Percentiles rank a stretch among this genome's conserved stretches.
phyloP scores from a whole-genome alignment of 345 rosid genomes.

The Abelmoschus esculentus region DNA sequence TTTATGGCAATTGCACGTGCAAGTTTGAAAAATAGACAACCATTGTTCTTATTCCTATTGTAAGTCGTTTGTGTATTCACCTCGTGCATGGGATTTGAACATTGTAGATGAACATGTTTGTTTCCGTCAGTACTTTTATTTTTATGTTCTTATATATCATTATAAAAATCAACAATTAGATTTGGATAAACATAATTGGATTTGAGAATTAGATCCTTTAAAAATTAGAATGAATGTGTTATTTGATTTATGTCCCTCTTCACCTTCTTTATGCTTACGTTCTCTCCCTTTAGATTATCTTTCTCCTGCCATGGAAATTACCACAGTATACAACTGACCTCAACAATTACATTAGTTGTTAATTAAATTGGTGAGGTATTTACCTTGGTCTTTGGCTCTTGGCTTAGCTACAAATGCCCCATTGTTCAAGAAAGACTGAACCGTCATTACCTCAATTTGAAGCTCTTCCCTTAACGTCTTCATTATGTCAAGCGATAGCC shows the following conservation, averaged over 20 bases:
- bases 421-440: constrained; percentile 49
- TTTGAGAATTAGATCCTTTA: not conserved
- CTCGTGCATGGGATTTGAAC: too few relatives aligned
- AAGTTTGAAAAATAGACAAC: not conserved
- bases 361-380: not conserved
- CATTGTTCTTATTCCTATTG: not conserved
- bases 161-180: not conserved
- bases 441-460: constrained; percentile 59
- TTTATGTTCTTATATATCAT: not conserved
- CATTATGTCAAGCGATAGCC: constrained; percentile 74
- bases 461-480: constrained; percentile 52
- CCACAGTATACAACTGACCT: not conserved
- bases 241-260: constrained; percentile 64
- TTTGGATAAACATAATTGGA: not conserved
- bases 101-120: not conserved
- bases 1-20: not conserved
- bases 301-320: constrained; percentile 40
- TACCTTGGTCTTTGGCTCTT: constrained; percentile 61
- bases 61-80: not conserved
- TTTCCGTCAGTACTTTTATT: not conserved
- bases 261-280: constrained; percentile 74
- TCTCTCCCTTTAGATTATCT: constrained; percentile 55
- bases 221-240: constrained; percentile 39
- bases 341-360: not conserved
- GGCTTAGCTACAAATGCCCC: constrained; percentile 59